phyloP scores from a whole-genome alignment of 2,329 filamentous ascomycete genomes.

The Seiridium unicorne region DNA sequence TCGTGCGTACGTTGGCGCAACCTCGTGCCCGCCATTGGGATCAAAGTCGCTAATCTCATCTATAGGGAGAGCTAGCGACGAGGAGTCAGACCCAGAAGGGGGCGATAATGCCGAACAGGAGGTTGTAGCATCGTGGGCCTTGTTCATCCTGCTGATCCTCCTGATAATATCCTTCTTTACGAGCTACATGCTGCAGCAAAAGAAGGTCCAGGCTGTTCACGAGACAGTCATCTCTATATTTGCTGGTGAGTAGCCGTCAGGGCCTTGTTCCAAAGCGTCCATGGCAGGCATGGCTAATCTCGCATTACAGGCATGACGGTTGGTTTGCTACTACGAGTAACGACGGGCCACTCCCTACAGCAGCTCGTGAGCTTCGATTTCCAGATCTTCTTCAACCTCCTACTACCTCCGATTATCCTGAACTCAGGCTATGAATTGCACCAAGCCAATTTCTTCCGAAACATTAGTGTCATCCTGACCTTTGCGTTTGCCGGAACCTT shows the following conservation, averaged over 20 bases:
- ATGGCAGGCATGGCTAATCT: background rate
- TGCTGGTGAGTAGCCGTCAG: constrained; percentile 57
- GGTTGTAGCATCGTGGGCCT: constrained; percentile 91
- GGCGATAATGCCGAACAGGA: constrained; percentile 84
- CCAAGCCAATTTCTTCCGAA: constrained; percentile 98
- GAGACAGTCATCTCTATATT: constrained; percentile 99
- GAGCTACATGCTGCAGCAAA: constrained; percentile 94
- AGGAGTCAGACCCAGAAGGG: constrained; percentile 51
- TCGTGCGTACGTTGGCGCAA: constrained; percentile 32
- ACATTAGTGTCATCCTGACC: constrained; percentile 94
- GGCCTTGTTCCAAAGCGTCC: background rate
- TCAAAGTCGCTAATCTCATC: constrained; percentile 15
- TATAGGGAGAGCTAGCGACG: constrained; percentile 42
- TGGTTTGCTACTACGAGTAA: constrained; percentile 81
- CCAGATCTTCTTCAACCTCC: constrained; percentile 98
- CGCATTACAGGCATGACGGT: constrained; percentile 79
- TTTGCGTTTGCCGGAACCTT: constrained; percentile 98
- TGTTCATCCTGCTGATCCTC: constrained; percentile 94
- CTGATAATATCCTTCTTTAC: constrained; percentile 94
- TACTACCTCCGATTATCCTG: constrained; percentile 97
- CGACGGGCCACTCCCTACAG: constrained; percentile 78
- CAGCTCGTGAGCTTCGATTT: constrained; percentile 96
- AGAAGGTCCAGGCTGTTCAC: constrained; percentile 95
- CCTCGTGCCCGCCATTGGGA: background rate
- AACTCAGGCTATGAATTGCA: constrained; percentile 97